Percentiles rank a stretch among this genome's conserved stretches.
Conservation (phyloP, 2,329 filamentous ascomycete species). For the Cladophialophora yegresii region DNA sequence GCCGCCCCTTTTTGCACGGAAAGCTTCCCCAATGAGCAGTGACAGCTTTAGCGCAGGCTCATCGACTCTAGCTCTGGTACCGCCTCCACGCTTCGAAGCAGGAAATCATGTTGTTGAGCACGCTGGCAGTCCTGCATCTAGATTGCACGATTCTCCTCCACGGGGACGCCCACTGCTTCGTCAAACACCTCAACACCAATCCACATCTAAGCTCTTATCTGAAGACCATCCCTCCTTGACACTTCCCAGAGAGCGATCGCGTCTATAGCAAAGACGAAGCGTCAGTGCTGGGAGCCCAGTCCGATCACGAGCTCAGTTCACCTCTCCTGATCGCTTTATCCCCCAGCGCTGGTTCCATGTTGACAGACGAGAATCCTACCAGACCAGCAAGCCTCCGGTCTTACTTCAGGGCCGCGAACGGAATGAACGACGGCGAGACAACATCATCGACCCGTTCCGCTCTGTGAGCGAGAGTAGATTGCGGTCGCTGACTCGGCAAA, state of each 20-base stretch:
- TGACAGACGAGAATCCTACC: constrained; percentile 47
- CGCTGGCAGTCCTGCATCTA: not conserved
- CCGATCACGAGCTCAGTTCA: constrained; percentile 33
- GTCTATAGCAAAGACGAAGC: constrained; percentile 32
- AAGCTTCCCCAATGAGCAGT: not conserved
- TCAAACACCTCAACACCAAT: constrained; percentile 21
- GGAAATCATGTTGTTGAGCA: not conserved
- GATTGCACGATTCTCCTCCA: not conserved
- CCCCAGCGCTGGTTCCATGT: constrained; percentile 24
- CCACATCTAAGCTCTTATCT: constrained; percentile 16
- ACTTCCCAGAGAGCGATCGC: not conserved
- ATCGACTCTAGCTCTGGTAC: not conserved
- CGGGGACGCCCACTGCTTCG: constrained; percentile 14
- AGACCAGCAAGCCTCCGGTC: constrained; percentile 51
- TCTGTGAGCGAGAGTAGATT: constrained; percentile 42
- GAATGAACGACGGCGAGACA: constrained; percentile 47
- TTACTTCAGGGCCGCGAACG: constrained; percentile 46
- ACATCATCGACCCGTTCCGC: constrained; percentile 57
- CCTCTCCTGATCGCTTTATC: constrained; percentile 61
- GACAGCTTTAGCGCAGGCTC: not conserved
- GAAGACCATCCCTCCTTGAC: constrained; percentile 22
- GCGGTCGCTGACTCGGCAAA: constrained; percentile 24
- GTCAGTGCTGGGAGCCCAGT: constrained; percentile 22
- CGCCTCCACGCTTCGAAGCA: not conserved
- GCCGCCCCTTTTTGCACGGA: not conserved